Percentiles rank a stretch among this genome's conserved stretches.
These are phyloP conservation scores for Phytopythium oedochilum DNA, from an alignment of 352 stramenopile genomes.

Conservation along the genomic window DNA sequence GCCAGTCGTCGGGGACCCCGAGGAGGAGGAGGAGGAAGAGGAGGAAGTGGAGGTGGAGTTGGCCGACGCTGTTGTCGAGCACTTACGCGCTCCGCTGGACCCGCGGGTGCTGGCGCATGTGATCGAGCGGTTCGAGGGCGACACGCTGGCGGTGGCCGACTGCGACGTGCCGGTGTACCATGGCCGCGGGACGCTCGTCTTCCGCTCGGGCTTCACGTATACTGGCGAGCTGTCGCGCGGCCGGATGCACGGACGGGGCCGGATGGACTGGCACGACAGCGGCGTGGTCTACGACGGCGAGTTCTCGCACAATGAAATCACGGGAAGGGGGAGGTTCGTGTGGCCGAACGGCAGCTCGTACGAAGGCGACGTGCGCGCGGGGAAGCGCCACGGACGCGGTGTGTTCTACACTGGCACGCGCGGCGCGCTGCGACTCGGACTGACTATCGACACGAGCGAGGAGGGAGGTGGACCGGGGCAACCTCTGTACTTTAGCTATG, in stretches of 20 bases:
- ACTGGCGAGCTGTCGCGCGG: constrained; percentile 53
- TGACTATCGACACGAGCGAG: constrained; percentile 3
- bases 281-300: constrained; percentile 67
- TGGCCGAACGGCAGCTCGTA: constrained; percentile 87
- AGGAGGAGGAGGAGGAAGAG: too few relatives aligned
- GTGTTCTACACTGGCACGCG: constrained; percentile 42
- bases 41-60: too few relatives aligned
- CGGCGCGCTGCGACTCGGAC: constrained; percentile 4
- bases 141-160: constrained; percentile 29
- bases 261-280: constrained; percentile 47
- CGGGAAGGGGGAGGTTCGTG: constrained; percentile 48
- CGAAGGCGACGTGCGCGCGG: constrained; percentile 55
- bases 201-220: constrained; percentile 70
- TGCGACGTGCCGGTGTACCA: constrained; percentile 58
- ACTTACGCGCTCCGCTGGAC: constrained; percentile 30
- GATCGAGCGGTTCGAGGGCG: constrained; percentile 39
- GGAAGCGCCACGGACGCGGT: constrained; percentile 73
- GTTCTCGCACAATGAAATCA: constrained; percentile 70
- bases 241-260: constrained; percentile 70
- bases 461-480: background rate
- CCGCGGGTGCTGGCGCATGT: constrained; percentile 57
- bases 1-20: too few relatives aligned
- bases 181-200: constrained; percentile 43
- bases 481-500: constrained; percentile 28
- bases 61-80: background rate